A percentile compares a stretch with the other conserved stretches of the same genome.
phyloP scores from a whole-genome alignment of 2,329 filamentous ascomycete species.

The Calonectria hongkongensis region DNA sequence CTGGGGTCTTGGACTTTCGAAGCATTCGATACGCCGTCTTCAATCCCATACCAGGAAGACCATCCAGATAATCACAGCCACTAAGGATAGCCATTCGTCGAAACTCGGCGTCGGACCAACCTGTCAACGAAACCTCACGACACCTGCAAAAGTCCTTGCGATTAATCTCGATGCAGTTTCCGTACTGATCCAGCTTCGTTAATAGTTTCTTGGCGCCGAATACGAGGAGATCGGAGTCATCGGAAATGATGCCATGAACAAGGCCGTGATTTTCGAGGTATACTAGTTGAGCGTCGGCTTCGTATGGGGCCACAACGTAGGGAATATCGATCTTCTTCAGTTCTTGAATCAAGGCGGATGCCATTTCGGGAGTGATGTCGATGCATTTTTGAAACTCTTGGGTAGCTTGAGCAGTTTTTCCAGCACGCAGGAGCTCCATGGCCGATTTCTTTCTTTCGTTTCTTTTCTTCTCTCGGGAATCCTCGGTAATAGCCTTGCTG shows the following conservation, averaged over 20 bases:
- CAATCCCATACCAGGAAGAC: slow-evolving; percentile 88
- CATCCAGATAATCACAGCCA: slow-evolving; percentile 95
- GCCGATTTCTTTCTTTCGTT: slow-evolving; percentile 86
- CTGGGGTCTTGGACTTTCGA: slow-evolving; percentile 91
- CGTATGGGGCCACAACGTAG: slow-evolving; percentile 96
- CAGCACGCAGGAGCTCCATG: slow-evolving; percentile 86
- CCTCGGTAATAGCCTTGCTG: slow-evolving; percentile 92
- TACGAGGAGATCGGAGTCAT: slow-evolving; percentile 96
- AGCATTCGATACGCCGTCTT: slow-evolving; percentile 96
- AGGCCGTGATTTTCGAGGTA: slow-evolving; percentile 92
- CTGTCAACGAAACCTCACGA: slow-evolving; percentile 89
- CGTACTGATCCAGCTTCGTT: slow-evolving; percentile 95
- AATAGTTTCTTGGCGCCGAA: slow-evolving; percentile 94
- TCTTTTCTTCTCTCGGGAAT: slow-evolving; percentile 82
- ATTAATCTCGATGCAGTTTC: slow-evolving; percentile 93
- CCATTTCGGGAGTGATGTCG: slow-evolving; percentile 98
- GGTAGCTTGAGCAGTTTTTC: slow-evolving; percentile 87
- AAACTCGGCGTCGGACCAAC: slow-evolving; percentile 95
- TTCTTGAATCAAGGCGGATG: slow-evolving; percentile 91
- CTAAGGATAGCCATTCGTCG: slow-evolving; percentile 96
- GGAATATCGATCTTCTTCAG: slow-evolving; percentile 86
- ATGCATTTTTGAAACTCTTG: slow-evolving; percentile 95
- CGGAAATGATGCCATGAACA: slow-evolving; percentile 91
- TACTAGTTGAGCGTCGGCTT: slow-evolving; percentile 96
- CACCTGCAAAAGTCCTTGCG: slow-evolving; percentile 92